phyloP scores from a whole-genome alignment of 768 basidiomycete genomes.

The Serpula lacrymans region DNA sequence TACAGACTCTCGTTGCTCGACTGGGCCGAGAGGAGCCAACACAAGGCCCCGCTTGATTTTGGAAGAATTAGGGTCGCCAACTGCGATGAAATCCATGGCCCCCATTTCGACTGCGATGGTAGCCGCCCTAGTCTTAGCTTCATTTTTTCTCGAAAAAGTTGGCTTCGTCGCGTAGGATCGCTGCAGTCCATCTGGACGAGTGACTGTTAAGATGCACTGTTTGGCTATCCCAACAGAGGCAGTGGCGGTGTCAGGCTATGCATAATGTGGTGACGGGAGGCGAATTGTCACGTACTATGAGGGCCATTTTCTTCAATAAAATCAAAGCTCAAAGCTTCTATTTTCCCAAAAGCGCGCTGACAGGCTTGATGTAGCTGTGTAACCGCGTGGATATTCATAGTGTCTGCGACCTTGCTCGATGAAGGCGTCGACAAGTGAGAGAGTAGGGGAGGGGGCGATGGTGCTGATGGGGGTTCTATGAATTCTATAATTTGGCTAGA shows the following conservation, averaged over 20 bases:
- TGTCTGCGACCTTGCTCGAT: constrained; percentile 2
- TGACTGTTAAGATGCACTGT: constrained; percentile 61
- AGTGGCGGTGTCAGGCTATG: too few species aligned
- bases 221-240: constrained; percentile 40
- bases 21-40: constrained; percentile 21
- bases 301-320: constrained; percentile 38
- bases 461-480: constrained; percentile 5
- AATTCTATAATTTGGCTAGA: not conserved
- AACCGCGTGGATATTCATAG: constrained; percentile 20
- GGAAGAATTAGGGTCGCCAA: constrained; percentile 38
- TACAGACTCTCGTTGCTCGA: constrained; percentile 15
- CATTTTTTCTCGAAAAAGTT: constrained; percentile 40
- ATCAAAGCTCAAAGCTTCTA: constrained; percentile 44
- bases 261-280: too few species aligned
- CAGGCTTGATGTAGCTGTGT: constrained; percentile 40
- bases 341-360: constrained; percentile 38
- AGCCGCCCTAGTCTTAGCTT: constrained; percentile 54
- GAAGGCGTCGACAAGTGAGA: not conserved
- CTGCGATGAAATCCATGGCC: constrained; percentile 54
- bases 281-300: too few species aligned
- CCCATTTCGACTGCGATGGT: constrained; percentile 55
- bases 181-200: constrained; percentile 46
- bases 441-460: constrained; percentile 9
- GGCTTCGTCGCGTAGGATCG: constrained; percentile 54
- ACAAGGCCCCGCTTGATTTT: constrained; percentile 31